A percentile compares a stretch with the other conserved stretches of the same genome.
Conservation (phyloP, 2,329 filamentous ascomycete species). For the Colletotrichum sp. region DNA sequence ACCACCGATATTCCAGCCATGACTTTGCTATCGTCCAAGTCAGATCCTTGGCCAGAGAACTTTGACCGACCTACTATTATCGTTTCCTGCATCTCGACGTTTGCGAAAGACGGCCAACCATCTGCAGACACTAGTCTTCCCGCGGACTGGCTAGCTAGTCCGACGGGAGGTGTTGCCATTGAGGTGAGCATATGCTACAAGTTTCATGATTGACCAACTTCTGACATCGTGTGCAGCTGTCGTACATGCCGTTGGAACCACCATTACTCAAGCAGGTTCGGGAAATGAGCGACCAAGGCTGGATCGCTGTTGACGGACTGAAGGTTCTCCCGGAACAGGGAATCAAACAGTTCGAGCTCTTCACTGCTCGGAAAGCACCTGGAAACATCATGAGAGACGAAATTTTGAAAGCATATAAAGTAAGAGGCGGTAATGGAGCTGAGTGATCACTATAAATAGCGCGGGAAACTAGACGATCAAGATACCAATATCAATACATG, state of each 20-base stretch:
- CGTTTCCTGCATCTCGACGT: slow-evolving; percentile 76
- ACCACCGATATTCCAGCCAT: slow-evolving; percentile 51
- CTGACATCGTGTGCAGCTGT: neutral
- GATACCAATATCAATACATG: neutral
- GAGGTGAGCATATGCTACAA: slow-evolving; percentile 63
- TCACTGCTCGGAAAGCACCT: slow-evolving; percentile 74
- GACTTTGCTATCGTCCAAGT: slow-evolving; percentile 43
- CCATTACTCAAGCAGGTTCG: slow-evolving; percentile 73
- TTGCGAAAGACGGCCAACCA: slow-evolving; percentile 65
- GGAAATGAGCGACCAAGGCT: slow-evolving; percentile 62
- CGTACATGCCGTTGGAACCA: slow-evolving; percentile 71
- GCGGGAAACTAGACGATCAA: neutral
- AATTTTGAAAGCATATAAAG: slow-evolving; percentile 52
- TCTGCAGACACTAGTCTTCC: slow-evolving; percentile 75
- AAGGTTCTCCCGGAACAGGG: slow-evolving; percentile 80
- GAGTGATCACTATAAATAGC: neutral
- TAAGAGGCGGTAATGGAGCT: slow-evolving; percentile 25
- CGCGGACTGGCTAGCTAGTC: slow-evolving; percentile 70
- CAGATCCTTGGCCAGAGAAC: slow-evolving; percentile 68
- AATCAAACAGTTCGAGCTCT: slow-evolving; percentile 81
- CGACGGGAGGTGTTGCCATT: slow-evolving; percentile 76
- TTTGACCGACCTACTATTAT: slow-evolving; percentile 74
- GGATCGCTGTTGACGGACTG: slow-evolving; percentile 78
- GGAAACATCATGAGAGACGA: slow-evolving; percentile 71
- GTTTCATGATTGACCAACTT: neutral